A percentile compares a stretch with the other conserved stretches of the same genome.
Evolutionary conservation across 192 early-diverging fungal genomes (phyloP).

Genomic region (Coemansia sp.): DNA sequence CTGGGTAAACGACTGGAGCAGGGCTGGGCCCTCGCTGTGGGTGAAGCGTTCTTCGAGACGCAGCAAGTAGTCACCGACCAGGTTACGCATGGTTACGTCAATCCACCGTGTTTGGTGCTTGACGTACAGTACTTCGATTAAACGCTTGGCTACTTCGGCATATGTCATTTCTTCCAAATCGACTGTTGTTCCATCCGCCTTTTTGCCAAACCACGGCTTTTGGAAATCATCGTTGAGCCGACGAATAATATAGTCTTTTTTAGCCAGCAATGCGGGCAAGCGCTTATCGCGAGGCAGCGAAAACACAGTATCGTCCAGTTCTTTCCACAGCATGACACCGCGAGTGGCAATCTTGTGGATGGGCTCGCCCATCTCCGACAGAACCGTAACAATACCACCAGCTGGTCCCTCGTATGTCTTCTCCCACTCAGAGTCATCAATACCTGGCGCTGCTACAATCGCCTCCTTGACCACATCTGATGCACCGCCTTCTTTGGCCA

Average conservation of each 20-base stretch:
- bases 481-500: conserved; percentile 84
- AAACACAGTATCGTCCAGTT: conserved; percentile 92
- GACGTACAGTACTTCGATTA: conserved; percentile 81
- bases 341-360: conserved; percentile 97
- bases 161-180: conserved; percentile 95
- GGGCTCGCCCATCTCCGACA: conserved; percentile 93
- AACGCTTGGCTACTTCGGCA: conserved; percentile 78
- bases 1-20: conserved; percentile 32
- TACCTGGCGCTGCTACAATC: conserved; percentile 85
- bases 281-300: conserved; percentile 87
- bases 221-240: conserved; percentile 91
- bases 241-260: conserved; percentile 91
- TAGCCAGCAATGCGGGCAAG: conserved; percentile 71
- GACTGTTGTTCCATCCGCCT: conserved; percentile 68
- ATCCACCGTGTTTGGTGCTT: conserved; percentile 82
- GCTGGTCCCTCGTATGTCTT: conserved; percentile 86
- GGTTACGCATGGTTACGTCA: conserved; percentile 76
- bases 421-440: conserved; percentile 85
- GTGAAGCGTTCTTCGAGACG: conserved; percentile 89
- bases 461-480: conserved; percentile 84
- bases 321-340: conserved; percentile 90
- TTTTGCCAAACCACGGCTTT: conserved; percentile 94
- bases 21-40: conserved; percentile 7
- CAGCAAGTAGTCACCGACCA: conserved; percentile 82
- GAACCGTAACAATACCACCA: conserved; percentile 91